A percentile compares a stretch with the other conserved stretches of the same genome.
phyloP scores from a whole-genome alignment of 169 alveolate genomes.

The Cryptosporidium ryanae region DNA sequence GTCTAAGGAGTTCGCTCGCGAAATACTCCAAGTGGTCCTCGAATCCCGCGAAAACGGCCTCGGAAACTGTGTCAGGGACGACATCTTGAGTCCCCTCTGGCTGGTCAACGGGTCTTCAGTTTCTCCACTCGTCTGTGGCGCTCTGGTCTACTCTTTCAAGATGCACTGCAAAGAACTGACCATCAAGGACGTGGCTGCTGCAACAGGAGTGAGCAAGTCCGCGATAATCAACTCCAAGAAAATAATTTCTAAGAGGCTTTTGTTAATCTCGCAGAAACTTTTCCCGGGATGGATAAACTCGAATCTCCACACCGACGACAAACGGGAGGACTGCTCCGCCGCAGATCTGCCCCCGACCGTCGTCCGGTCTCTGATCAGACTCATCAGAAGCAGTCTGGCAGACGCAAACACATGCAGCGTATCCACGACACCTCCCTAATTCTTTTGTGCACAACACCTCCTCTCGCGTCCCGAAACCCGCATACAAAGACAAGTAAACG shows the following conservation, averaged over 20 bases:
- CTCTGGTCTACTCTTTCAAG: conserved; percentile 20
- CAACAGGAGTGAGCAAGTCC: conserved; percentile 44
- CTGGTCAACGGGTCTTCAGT: conserved; percentile 26
- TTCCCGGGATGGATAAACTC: conserved; percentile 65
- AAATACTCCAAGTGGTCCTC: not conserved
- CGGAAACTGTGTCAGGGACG: not conserved
- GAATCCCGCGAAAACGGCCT: not conserved
- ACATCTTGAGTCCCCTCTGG: conserved; percentile 45
- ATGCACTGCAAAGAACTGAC: conserved; percentile 14
- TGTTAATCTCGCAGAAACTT: conserved; percentile 5
- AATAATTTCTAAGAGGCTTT: conserved; percentile 6
- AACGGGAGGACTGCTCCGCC: no score
- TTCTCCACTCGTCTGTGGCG: conserved; percentile 37
- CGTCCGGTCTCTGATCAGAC: conserved; percentile 5
- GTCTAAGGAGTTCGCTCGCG: conserved; percentile 12
- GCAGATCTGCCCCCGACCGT: conserved; percentile 41
- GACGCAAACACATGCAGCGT: not conserved
- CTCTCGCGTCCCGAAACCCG: no score
- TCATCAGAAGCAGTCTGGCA: not conserved
- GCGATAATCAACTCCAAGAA: conserved; percentile 21
- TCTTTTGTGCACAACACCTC: no score
- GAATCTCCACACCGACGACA: not conserved
- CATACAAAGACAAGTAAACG: no score
- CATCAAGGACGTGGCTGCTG: conserved; percentile 7
- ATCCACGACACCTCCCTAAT: not conserved